Percentiles rank a stretch among this genome's conserved stretches.
Conservation (phyloP, 208 protist species). For the Leishmania tarentolae region DNA sequence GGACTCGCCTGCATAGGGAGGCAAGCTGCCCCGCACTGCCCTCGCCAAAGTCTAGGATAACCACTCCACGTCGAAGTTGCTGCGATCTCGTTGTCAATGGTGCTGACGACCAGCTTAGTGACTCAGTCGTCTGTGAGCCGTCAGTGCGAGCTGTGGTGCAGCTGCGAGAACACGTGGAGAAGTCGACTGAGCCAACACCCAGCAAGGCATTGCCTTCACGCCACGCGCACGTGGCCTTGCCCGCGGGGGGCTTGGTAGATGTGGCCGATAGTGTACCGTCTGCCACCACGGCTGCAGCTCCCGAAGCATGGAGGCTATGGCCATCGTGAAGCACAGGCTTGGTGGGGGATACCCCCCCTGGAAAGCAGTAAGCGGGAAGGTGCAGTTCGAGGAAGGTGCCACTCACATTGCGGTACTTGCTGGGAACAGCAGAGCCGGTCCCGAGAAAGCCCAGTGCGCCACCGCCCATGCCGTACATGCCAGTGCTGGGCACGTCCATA, state of each 20-base stretch:
- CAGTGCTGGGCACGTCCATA: not conserved
- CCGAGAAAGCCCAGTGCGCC: conserved; percentile 84
- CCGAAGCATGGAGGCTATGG: not conserved
- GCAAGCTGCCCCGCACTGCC: conserved; percentile 73
- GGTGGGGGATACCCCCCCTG: not conserved
- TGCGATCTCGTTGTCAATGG: not conserved
- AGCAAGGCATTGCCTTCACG: not conserved
- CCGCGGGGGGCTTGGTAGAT: not conserved
- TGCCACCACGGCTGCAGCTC: not conserved
- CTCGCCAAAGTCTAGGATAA: conserved; percentile 89
- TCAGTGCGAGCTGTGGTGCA: not conserved
- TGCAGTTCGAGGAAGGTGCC: conserved; percentile 68
- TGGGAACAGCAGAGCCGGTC: conserved; percentile 86
- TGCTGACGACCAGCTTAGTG: not conserved
- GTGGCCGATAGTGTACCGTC: not conserved
- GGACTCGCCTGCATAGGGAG: conserved; percentile 36
- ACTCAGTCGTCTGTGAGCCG: not conserved
- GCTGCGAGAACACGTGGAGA: not conserved
- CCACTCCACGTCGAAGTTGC: conserved; percentile 40
- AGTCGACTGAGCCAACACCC: not conserved
- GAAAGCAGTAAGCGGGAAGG: conserved; percentile 42
- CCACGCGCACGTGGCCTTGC: not conserved
- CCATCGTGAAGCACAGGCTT: not conserved
- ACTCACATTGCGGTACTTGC: conserved; percentile 91
- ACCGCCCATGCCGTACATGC: conserved; percentile 3